A percentile compares a stretch with the other conserved stretches of the same genome.
phyloP scores from a whole-genome alignment of 352 stramenopile genomes.

The Pythium brassicae region DNA sequence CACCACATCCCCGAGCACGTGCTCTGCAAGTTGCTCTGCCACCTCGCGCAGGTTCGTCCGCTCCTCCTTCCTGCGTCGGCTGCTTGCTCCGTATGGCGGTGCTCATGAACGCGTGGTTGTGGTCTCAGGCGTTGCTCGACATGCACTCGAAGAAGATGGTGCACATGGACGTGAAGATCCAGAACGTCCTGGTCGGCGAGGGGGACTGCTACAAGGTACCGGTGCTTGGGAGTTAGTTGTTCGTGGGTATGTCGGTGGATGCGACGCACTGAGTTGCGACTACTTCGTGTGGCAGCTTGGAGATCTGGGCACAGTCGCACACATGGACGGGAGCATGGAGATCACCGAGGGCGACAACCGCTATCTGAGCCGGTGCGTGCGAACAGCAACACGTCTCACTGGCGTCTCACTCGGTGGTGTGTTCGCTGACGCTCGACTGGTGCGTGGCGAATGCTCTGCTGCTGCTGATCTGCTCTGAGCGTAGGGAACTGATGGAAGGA shows the following conservation, averaged over 20 bases:
- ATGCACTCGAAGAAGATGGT: slow-evolving; percentile 84
- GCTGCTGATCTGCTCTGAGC: neutral
- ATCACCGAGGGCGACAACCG: slow-evolving; percentile 85
- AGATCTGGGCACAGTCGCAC: slow-evolving; percentile 75
- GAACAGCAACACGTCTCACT: neutral
- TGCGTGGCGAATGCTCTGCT: neutral
- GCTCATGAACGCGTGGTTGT: neutral
- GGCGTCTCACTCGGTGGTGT: neutral
- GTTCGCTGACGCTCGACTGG: too few relatives aligned
- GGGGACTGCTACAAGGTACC: slow-evolving; percentile 72
- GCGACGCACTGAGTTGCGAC: neutral
- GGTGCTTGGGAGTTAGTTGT: too few relatives aligned
- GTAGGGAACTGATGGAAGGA: slow-evolving; percentile 73
- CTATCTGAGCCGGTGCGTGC: slow-evolving; percentile 69
- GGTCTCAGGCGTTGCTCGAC: slow-evolving; percentile 46
- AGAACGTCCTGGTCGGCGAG: slow-evolving; percentile 68
- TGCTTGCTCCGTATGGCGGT: neutral
- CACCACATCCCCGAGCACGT: slow-evolving; percentile 65
- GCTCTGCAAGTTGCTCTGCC: slow-evolving; percentile 71
- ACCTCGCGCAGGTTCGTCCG: slow-evolving; percentile 54
- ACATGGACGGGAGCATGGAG: slow-evolving; percentile 78
- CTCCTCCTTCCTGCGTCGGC: too few relatives aligned
- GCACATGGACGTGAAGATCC: slow-evolving; percentile 86
- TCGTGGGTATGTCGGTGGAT: too few relatives aligned
- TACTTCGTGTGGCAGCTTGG: slow-evolving; percentile 31